Conservation (phyloP, 768 basidiomycete species). For the Termitomyces sp. region DNA sequence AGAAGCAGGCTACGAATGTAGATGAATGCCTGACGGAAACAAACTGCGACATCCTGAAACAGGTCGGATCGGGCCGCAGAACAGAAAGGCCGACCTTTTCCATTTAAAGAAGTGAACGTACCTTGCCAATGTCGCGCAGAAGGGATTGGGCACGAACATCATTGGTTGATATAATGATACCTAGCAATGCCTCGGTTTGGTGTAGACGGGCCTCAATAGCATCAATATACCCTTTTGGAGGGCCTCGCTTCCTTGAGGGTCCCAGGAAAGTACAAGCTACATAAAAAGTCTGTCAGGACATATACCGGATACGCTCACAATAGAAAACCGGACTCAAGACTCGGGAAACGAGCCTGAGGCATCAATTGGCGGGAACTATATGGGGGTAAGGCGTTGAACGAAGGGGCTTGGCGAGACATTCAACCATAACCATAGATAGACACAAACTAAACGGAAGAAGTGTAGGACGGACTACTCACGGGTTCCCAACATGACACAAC, state of each 20-base stretch:
- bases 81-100: neutral
- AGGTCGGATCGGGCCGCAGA: conserved; percentile 6
- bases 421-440: neutral
- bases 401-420: conserved; percentile 3
- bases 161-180: conserved; percentile 62
- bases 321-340: conserved; percentile 4
- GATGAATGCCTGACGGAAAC: neutral
- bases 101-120: conserved; percentile 16
- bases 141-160: conserved; percentile 37
- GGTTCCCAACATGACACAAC: conserved; percentile 68
- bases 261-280: conserved; percentile 75
- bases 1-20: neutral
- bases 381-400: neutral
- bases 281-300: conserved; percentile 5
- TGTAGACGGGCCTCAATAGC: conserved; percentile 89
- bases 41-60: neutral
- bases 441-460: conserved; percentile 9
- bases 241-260: conserved; percentile 78
- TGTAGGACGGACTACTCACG: conserved; percentile 33
- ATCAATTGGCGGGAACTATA: neutral
- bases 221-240: conserved; percentile 93
- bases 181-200: conserved; percentile 86
- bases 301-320: conserved; percentile 2
- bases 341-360: neutral
- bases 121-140: conserved; percentile 47